A percentile compares a stretch with the other conserved stretches of the same genome.
Conservation (phyloP, 2,329 filamentous ascomycete genomes). For the Anthostomella pinea region DNA sequence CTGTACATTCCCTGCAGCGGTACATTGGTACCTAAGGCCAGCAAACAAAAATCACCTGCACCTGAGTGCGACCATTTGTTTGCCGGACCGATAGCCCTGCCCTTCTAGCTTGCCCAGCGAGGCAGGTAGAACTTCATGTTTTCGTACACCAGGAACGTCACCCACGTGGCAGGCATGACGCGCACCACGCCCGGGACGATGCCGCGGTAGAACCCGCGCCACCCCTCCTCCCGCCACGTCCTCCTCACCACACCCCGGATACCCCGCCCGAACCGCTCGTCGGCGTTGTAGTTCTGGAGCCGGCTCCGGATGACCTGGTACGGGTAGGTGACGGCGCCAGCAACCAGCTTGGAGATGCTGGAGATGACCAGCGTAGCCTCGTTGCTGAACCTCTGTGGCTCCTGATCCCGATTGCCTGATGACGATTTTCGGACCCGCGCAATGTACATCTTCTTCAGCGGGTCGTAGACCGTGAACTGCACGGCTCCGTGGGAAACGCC, state of each 20-base stretch:
- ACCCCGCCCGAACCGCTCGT: constrained; percentile 68
- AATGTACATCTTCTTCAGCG: constrained; percentile 56
- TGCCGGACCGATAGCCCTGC: too few relatives aligned
- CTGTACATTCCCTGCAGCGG: too few relatives aligned
- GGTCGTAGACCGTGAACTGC: constrained; percentile 94
- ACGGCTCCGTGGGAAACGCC: constrained; percentile 91
- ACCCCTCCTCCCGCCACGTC: constrained; percentile 77
- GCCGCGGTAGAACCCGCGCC: constrained; percentile 86
- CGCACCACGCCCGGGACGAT: constrained; percentile 84
- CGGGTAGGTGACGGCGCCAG: constrained; percentile 87
- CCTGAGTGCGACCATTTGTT: too few relatives aligned
- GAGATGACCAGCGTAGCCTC: constrained; percentile 79
- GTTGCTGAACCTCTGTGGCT: constrained; percentile 61
- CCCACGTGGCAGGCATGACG: constrained; percentile 91
- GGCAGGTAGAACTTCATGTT: constrained; percentile 76
- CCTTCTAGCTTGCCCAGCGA: too few relatives aligned
- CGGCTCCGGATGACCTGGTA: constrained; percentile 89
- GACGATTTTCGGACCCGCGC: too few relatives aligned
- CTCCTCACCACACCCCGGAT: constrained; percentile 66
- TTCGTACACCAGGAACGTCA: constrained; percentile 96
- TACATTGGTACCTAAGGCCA: too few relatives aligned
- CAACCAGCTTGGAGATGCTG: constrained; percentile 78
- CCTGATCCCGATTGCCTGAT: constrained; percentile 27
- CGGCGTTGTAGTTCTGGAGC: constrained; percentile 85
- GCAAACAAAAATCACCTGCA: too few relatives aligned